Evolutionary conservation across 345 rosid species (phyloP), one percentile per base, ranked within the genome.

Genomic region (Mangifera indica): DNA sequence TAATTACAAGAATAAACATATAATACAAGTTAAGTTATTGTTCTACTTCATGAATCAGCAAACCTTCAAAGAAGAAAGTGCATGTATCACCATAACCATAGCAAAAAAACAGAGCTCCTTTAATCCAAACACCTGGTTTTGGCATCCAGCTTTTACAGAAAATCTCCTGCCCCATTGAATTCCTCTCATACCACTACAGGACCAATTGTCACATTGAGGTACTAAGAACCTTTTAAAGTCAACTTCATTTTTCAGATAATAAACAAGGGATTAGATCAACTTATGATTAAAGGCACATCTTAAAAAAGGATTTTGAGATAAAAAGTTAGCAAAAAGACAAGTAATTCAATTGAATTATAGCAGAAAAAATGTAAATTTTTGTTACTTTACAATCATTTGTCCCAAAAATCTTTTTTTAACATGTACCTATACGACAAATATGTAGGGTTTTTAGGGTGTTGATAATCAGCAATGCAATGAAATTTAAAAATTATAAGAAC

Each of bases 31-130:
- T 1, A 15, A 52, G 29, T 3, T 21, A 61, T 20, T 14, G 42
- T 1, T 48, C 42, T n/a, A 10, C 49, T 37, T 15, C 32, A 66
- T 26, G 21, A 71, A 58, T 73, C 10, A n/a, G 71, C 95, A 4
- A 73, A 94, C 98, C 98, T 87, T 94, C 97, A 60, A 91, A 91
- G 89, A 94, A 90, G 89, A 94, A 94, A 70, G 98, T 94, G 87
- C 98, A 94, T 61, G 97, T 91, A 75, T 93, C 97, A 37, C 98
- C 98, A 84, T 94, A 94, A 13, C 98, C 98, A 87, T 94, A 97
- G 77, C 91, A 85, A 57, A 91, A 86, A 69, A 71, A 92, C 69
- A 94, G 75, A 24, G 79, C 84, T 62, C 96, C 98, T 82, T 91
- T 91, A 24, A 89, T 85, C 74, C 34, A 70, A 25, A 81, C 86